Percentiles rank a stretch among this genome's conserved stretches.
These are phyloP conservation scores for Lactuca sativa DNA, from an alignment of 129 eudicot genomes.

Conservation along the genomic window DNA sequence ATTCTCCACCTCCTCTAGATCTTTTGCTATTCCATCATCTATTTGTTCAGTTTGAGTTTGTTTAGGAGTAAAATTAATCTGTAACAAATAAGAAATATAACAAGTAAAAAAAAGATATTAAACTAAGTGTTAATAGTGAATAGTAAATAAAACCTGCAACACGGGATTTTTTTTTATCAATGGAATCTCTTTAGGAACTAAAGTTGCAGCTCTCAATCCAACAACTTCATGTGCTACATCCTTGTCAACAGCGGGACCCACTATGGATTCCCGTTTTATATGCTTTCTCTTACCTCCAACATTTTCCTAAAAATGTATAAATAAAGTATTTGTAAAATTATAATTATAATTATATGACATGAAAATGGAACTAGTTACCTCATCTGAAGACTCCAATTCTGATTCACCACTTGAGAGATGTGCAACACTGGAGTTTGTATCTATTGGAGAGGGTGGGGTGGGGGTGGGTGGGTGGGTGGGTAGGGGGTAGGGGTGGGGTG, in stretches of 20 bases:
- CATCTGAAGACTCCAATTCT: too few species aligned
- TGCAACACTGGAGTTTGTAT: too few species aligned
- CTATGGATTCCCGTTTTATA: conserved; percentile 62
- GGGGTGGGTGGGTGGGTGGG: too few species aligned
- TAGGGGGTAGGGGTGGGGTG: too few species aligned
- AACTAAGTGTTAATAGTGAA: neutral
- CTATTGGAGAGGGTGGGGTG: too few species aligned
- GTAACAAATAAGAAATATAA: conserved; percentile 27
- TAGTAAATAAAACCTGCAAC: conserved; percentile 48
- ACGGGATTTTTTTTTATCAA: conserved; percentile 73
- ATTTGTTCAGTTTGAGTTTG: conserved; percentile 48
- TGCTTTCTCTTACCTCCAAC: conserved; percentile 51
- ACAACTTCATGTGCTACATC: conserved; percentile 90
- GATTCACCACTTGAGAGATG: too few species aligned
- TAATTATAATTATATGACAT: too few species aligned
- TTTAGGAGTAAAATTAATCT: conserved; percentile 75
- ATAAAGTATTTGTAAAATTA: too few species aligned
- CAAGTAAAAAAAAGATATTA: neutral
- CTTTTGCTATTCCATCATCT: conserved; percentile 34
- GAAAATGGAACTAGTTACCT: too few species aligned
- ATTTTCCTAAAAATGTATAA: too few species aligned
- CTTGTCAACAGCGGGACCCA: conserved; percentile 88
- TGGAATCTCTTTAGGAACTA: conserved; percentile 88
- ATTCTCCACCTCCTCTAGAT: conserved; percentile 27
- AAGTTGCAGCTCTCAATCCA: conserved; percentile 71